phyloP scores from a whole-genome alignment of 495 filamentous ascomycete genomes.

The Penicillium cosmopolitanum region DNA sequence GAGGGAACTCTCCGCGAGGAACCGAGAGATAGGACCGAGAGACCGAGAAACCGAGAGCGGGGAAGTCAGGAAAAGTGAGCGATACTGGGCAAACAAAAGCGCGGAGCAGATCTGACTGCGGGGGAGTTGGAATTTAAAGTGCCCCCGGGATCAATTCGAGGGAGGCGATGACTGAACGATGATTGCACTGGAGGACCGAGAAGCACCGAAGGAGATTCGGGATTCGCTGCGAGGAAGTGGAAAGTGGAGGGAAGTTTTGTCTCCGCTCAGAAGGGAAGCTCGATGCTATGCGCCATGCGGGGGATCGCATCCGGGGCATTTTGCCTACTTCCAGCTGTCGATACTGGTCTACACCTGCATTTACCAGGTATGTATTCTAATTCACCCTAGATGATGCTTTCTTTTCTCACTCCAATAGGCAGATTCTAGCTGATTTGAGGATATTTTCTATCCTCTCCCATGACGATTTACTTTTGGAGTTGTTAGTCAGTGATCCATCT shows the following conservation, averaged over 20 bases:
- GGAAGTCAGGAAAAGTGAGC: slow-evolving; percentile 10
- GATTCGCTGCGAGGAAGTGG: slow-evolving; percentile 1
- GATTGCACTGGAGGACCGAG: slow-evolving; percentile 34
- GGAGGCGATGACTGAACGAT: slow-evolving; percentile 16
- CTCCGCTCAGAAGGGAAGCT: slow-evolving; percentile 33
- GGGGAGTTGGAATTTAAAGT: slow-evolving; percentile 1
- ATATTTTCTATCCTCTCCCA: too few species aligned
- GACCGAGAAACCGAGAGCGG: slow-evolving; percentile 8
- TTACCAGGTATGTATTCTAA: too few species aligned
- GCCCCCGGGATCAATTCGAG: slow-evolving; percentile 1
- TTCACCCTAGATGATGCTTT: too few species aligned
- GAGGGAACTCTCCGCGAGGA: neutral
- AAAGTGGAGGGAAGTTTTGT: slow-evolving; percentile 2
- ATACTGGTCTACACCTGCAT: neutral
- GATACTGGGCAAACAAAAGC: slow-evolving; percentile 5
- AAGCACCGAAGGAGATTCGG: slow-evolving; percentile 24
- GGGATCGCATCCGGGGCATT: slow-evolving; percentile 29
- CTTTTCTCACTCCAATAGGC: too few species aligned
- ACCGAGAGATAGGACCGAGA: neutral
- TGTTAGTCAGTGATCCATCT: neutral
- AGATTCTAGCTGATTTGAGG: too few species aligned
- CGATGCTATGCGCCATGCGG: slow-evolving; percentile 20
- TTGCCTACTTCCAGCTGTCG: neutral
- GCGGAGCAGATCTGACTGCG: neutral
- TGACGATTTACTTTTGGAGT: neutral